phyloP scores from a whole-genome alignment of 495 filamentous ascomycete genomes.

The Neurospora sp. region DNA sequence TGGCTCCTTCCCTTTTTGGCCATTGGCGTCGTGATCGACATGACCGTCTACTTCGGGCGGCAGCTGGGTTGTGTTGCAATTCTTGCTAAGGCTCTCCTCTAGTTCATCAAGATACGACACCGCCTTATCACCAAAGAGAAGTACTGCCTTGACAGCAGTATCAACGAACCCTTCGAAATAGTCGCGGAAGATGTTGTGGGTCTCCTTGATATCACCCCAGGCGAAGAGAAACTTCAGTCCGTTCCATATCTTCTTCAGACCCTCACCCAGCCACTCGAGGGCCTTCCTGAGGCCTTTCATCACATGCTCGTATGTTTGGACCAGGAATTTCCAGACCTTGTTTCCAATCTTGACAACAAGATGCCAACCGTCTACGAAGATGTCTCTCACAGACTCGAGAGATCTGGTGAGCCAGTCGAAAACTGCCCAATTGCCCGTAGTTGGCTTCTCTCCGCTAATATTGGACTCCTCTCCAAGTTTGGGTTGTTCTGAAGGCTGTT shows the following conservation, averaged over 20 bases:
- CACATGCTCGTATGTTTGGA: background rate
- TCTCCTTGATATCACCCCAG: background rate
- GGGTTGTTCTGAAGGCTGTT: background rate
- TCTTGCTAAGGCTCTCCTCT: background rate
- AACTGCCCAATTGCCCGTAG: background rate
- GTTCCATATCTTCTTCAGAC: background rate
- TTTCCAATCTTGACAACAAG: background rate
- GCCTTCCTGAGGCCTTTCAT: background rate
- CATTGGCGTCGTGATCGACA: background rate
- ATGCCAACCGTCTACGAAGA: background rate
- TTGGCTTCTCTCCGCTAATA: background rate
- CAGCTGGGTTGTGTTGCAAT: background rate
- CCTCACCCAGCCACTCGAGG: background rate
- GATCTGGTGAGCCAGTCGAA: background rate
- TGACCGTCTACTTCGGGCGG: background rate
- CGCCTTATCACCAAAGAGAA: background rate
- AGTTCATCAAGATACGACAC: background rate
- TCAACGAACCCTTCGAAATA: background rate
- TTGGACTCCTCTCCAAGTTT: background rate
- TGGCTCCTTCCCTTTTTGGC: background rate
- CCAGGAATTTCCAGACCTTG: background rate
- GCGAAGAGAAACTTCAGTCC: background rate
- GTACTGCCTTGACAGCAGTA: background rate
- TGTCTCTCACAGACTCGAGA: background rate
- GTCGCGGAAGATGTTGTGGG: background rate